phyloP scores from a whole-genome alignment of 352 stramenopile species.

The Saprolegnia parasitica region DNA sequence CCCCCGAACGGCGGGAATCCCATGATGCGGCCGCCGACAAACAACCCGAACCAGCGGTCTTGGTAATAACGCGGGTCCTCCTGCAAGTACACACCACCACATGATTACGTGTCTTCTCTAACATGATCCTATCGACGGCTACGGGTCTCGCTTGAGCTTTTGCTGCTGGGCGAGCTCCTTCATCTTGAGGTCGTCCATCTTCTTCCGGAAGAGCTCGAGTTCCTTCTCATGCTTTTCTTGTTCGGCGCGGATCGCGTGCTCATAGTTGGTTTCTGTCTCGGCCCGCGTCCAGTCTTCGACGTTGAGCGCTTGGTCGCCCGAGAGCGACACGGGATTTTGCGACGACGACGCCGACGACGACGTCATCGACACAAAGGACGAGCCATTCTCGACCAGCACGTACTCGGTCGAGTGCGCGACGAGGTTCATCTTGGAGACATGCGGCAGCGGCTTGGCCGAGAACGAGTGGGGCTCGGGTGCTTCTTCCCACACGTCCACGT shows the following conservation, averaged over 20 bases:
- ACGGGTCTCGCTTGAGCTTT: slow-evolving; percentile 23
- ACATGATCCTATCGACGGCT: not conserved
- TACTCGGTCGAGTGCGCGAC: slow-evolving; percentile 32
- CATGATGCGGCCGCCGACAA: not conserved
- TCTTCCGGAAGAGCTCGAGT: slow-evolving; percentile 73
- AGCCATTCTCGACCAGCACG: slow-evolving; percentile 5
- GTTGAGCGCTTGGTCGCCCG: slow-evolving; percentile 12
- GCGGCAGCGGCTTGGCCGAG: slow-evolving; percentile 65
- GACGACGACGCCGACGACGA: slow-evolving; percentile 19
- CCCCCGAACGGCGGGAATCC: slow-evolving; percentile 40
- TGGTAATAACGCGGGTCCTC: too few relatives aligned
- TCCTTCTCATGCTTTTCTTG: slow-evolving; percentile 80
- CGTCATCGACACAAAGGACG: slow-evolving; percentile 13
- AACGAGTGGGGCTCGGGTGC: slow-evolving; percentile 78
- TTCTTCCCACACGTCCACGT: slow-evolving; percentile 84
- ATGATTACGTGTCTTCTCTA: not conserved
- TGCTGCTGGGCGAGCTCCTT: slow-evolving; percentile 30
- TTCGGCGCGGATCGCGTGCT: slow-evolving; percentile 66
- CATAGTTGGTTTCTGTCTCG: slow-evolving; percentile 54
- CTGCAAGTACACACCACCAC: not conserved
- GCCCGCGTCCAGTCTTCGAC: slow-evolving; percentile 14
- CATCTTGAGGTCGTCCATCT: slow-evolving; percentile 82
- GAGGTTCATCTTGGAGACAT: slow-evolving; percentile 79
- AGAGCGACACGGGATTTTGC: not conserved
- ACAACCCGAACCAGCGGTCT: not conserved